Evolutionary conservation across 2,329 filamentous ascomycete genomes (phyloP), one percentile per base, ranked within the genome.

Genomic region (Pyrenophora tritici-repentis): DNA sequence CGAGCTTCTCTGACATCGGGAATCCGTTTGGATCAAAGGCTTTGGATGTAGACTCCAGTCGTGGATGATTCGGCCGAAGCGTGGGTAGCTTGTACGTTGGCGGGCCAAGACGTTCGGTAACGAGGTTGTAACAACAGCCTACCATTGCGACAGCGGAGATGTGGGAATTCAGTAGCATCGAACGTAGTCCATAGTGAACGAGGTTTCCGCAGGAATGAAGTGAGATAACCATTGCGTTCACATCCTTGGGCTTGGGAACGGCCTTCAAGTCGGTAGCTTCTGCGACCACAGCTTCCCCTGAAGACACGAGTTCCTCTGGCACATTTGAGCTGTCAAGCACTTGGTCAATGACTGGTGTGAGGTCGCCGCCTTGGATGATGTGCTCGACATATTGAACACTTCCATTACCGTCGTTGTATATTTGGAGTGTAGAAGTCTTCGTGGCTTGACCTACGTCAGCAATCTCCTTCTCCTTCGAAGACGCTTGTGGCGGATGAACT

Each of bases 141-240:
- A 99, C 91, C 70, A 99, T 92, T 50, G 93, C 93, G 17, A 97
- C 88, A n/a, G 91, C 91, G 26, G 86, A 85, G 47, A 97, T 92
- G 4, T 86, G 83, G 0, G 89, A 87, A 68, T 97, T 97, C 50
- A 95, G 76, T 1, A 92, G 76, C 16, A 99, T 82, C 0, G 93
- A 95, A 12, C 90, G 86, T 50, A 99, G 87, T 8, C 90, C 94
- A 69, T 95, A 92, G 73, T 99, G 94, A 0, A 95, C 89, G n/a
- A 99, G 85, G 62, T 99, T 97, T 22, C 94, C 94, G 70, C 94
- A 99, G 0, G 93, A 97, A 73, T 99, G 94, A 14, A 99, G 90
- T 0, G 94, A 97, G 24, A 97, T 87, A 13, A 93, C 89, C 87
- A 97, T 91, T 32, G 95, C 53, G 80, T 77, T 71, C 22, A 71